phyloP scores from a whole-genome alignment of 2,329 filamentous ascomycete genomes.

The Colletotrichum sp. region DNA sequence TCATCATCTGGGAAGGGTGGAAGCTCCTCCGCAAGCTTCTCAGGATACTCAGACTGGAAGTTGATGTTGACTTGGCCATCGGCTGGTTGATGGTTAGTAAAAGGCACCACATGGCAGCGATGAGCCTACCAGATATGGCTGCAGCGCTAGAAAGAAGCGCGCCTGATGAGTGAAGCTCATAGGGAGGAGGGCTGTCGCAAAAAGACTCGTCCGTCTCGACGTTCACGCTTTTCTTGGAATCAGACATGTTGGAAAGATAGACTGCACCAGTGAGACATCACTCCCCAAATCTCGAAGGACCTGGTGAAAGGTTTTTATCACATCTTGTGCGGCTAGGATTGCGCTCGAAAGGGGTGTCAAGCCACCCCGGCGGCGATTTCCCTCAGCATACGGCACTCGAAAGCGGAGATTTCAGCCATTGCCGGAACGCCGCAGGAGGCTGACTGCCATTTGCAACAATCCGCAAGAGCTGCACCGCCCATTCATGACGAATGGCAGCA shows the following conservation, averaged over 20 bases:
- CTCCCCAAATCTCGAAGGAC: rapidly evolving
- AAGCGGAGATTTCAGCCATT: background rate
- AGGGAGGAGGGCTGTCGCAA: background rate
- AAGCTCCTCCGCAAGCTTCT: background rate
- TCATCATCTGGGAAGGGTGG: background rate
- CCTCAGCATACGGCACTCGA: background rate
- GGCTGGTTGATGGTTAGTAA: background rate
- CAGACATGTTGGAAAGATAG: background rate
- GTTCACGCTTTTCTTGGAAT: background rate
- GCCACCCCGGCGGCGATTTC: background rate
- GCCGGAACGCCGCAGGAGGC: background rate
- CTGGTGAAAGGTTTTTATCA: background rate
- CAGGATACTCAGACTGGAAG: background rate
- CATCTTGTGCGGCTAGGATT: background rate
- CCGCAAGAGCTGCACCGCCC: rapidly evolving
- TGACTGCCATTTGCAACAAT: background rate
- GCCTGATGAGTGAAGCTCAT: conserved; percentile 11
- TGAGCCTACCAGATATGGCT: background rate
- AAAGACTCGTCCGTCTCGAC: background rate
- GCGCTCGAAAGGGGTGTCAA: background rate
- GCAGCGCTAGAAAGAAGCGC: background rate
- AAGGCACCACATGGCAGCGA: background rate
- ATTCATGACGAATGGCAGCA: background rate
- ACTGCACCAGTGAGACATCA: background rate
- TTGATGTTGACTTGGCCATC: background rate